Evolutionary conservation across 768 basidiomycete genomes (phyloP).

Genomic region (Dioszegia aurantiaca): DNA sequence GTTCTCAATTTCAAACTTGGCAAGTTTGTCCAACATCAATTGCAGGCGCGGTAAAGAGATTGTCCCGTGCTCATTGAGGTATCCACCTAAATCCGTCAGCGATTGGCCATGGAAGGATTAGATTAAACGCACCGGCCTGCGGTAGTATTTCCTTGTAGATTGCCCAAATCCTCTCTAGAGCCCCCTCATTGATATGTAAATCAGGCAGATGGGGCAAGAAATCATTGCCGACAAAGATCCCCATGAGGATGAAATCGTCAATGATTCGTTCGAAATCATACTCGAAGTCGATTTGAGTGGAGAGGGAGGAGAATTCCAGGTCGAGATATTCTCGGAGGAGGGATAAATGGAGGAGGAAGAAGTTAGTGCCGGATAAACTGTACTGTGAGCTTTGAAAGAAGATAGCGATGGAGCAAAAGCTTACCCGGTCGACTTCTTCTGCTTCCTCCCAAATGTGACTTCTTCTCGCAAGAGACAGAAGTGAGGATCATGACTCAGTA

Average conservation of each 20-base stretch:
- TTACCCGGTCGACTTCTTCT: slow-evolving; percentile 68
- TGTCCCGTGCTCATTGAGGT: slow-evolving; percentile 82
- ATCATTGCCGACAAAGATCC: slow-evolving; percentile 97
- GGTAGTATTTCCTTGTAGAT: slow-evolving; percentile 93
- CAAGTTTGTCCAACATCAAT: slow-evolving; percentile 82
- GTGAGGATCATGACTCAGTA: slow-evolving; percentile 96
- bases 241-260: slow-evolving; percentile 94
- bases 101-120: neutral
- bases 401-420: slow-evolving; percentile 4
- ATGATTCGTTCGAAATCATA: slow-evolving; percentile 92
- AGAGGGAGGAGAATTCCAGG: slow-evolving; percentile 72
- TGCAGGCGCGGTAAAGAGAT: slow-evolving; percentile 80
- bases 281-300: slow-evolving; percentile 64
- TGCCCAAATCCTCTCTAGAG: slow-evolving; percentile 84
- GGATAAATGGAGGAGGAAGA: slow-evolving; percentile 90
- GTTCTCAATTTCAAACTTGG: slow-evolving; percentile 77
- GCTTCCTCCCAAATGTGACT: slow-evolving; percentile 88
- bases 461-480: slow-evolving; percentile 97
- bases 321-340: slow-evolving; percentile 96
- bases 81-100: slow-evolving; percentile 64
- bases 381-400: slow-evolving; percentile 4
- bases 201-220: slow-evolving; percentile 95
- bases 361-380: slow-evolving; percentile 58
- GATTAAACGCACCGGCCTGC: slow-evolving; percentile 57
- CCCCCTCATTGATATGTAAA: slow-evolving; percentile 96